phyloP scores from a whole-genome alignment of 2,329 filamentous ascomycete species.

The Ascochyta rabiei region DNA sequence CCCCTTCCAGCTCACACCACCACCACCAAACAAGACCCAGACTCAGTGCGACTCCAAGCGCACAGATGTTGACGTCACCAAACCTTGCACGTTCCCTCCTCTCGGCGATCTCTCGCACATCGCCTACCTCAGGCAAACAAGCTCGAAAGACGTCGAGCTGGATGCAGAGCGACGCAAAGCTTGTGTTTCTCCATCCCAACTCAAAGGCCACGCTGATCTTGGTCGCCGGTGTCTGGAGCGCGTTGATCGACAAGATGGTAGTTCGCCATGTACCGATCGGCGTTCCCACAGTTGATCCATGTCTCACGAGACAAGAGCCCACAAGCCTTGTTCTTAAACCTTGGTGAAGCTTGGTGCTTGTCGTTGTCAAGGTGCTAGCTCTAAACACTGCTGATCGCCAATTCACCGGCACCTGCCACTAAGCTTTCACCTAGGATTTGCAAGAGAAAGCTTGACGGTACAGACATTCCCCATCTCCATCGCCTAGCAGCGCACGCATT shows the following conservation, averaged over 20 bases:
- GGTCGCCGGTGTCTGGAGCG: conserved; percentile 1
- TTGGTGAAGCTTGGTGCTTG: neutral
- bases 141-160: neutral
- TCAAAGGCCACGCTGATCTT: neutral
- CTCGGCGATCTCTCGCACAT: too few relatives aligned
- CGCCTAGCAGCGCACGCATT: neutral
- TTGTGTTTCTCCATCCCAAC: neutral
- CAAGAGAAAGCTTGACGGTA: too few relatives aligned
- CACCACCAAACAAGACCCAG: too few relatives aligned
- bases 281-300: neutral
- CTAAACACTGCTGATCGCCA: too few relatives aligned
- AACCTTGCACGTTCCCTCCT: too few relatives aligned
- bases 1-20: too few relatives aligned
- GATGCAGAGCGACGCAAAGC: neutral
- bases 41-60: too few relatives aligned
- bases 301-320: neutral
- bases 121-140: neutral
- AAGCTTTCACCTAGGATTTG: too few relatives aligned
- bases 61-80: too few relatives aligned
- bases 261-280: neutral
- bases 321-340: neutral
- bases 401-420: too few relatives aligned
- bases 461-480: too few relatives aligned
- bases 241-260: neutral
- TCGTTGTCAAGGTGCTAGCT: too few relatives aligned